Evolutionary conservation across 192 early-diverging fungal species (phyloP).

Genomic region (Coemansia sp.): DNA sequence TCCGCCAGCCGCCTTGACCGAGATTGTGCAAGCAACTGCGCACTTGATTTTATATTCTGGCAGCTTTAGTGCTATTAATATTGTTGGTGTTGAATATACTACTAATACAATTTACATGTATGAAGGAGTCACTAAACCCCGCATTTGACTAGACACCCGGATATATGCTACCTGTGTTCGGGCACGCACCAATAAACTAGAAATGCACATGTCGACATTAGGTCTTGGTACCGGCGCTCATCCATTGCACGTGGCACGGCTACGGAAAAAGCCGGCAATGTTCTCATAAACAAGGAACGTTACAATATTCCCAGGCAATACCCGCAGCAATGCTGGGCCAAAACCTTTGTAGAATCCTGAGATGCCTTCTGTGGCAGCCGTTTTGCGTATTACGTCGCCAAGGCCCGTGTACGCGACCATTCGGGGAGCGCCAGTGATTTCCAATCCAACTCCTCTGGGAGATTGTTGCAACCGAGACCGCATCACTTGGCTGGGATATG

Average conservation of each 20-base stretch:
- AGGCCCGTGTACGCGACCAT: conserved; percentile 65
- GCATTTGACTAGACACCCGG: too few species aligned
- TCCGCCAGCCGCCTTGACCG: neutral
- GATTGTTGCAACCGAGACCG: conserved; percentile 76
- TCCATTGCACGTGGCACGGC: conserved; percentile 29
- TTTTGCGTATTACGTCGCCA: conserved; percentile 64
- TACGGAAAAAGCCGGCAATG: conserved; percentile 57
- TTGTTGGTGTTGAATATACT: neutral
- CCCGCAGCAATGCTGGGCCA: conserved; percentile 79
- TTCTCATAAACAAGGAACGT: conserved; percentile 97
- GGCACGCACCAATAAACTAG: too few species aligned
- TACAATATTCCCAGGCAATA: conserved; percentile 88
- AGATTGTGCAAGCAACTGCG: neutral
- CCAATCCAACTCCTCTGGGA: conserved; percentile 29
- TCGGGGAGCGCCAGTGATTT: conserved; percentile 36
- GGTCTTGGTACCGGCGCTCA: too few species aligned
- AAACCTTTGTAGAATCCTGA: conserved; percentile 90
- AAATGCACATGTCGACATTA: too few species aligned
- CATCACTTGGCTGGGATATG: conserved; percentile 92
- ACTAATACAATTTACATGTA: too few species aligned
- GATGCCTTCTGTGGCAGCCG: conserved; percentile 69
- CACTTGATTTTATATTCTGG: neutral
- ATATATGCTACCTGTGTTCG: too few species aligned
- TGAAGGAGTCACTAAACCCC: too few species aligned
- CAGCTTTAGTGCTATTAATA: neutral